These are phyloP conservation scores for Trypanosoma melophagium DNA, from an alignment of 208 protist genomes.

Conservation along the genomic window DNA sequence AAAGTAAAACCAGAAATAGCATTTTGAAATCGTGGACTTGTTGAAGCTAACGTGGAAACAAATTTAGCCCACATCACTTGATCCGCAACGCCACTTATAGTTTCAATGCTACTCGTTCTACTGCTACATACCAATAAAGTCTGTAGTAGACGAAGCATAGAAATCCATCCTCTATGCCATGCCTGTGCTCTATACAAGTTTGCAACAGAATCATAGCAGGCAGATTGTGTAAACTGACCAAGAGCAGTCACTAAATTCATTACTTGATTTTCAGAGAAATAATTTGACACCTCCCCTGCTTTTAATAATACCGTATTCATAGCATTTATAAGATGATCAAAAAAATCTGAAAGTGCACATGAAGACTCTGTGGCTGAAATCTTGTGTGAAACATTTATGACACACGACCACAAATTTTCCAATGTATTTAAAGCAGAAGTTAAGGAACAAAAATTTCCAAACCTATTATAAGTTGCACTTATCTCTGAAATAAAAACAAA, in stretches of 20 bases:
- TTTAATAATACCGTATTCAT: constrained; percentile 32
- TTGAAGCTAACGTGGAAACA: constrained; percentile 31
- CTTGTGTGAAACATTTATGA: constrained; percentile 28
- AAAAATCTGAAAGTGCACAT: constrained; percentile 28
- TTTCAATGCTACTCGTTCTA: too few relatives aligned
- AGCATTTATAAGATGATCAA: constrained; percentile 37
- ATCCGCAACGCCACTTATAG: constrained; percentile 11
- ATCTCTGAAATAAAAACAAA: constrained; percentile 19
- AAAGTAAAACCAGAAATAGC: constrained; percentile 53
- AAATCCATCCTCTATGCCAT: constrained; percentile 64
- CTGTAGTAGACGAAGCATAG: constrained; percentile 46
- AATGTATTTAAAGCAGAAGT: constrained; percentile 21
- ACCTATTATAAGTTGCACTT: constrained; percentile 22
- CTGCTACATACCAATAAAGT: constrained; percentile 22
- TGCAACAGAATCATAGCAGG: constrained; percentile 32
- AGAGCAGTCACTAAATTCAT: constrained; percentile 43
- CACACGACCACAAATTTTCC: constrained; percentile 35
- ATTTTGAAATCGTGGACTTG: constrained; percentile 45
- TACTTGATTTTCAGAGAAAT: constrained; percentile 34
- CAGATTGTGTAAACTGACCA: constrained; percentile 46
- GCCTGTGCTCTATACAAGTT: constrained; percentile 37
- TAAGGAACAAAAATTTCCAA: constrained; percentile 21
- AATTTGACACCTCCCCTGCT: constrained; percentile 18
- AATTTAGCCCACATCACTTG: constrained; percentile 32
- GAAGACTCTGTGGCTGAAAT: constrained; percentile 38